These are phyloP conservation scores for Halenospora varia DNA, from an alignment of 495 filamentous ascomycete genomes.

Conservation along the genomic window DNA sequence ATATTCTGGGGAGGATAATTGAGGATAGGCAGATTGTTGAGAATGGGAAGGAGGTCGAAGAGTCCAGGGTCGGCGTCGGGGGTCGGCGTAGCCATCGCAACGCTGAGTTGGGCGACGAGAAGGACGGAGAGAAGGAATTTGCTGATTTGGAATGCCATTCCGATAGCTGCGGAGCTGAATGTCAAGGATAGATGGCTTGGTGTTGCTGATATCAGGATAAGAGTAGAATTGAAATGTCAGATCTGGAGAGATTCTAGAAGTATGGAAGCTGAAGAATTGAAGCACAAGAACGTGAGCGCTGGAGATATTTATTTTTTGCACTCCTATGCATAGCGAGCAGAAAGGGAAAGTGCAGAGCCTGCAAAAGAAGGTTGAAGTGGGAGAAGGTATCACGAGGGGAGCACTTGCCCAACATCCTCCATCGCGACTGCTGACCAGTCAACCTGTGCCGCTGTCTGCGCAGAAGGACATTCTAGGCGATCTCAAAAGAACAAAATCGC, in stretches of 20 bases:
- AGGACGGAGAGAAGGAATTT: not conserved
- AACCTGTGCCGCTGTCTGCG: not conserved
- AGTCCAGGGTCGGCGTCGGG: not conserved
- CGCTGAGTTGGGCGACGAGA: not conserved
- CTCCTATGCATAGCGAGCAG: not conserved
- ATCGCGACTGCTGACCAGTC: not conserved
- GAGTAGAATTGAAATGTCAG: too few relatives aligned
- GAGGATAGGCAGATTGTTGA: conserved; percentile 4
- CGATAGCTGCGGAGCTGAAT: not conserved
- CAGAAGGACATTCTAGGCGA: not conserved
- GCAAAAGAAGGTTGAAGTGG: not conserved
- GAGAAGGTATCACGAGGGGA: not conserved
- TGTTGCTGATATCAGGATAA: too few relatives aligned
- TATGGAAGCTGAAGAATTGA: not conserved
- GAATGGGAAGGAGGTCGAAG: not conserved
- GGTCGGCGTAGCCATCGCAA: too few relatives aligned
- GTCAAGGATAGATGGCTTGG: not conserved
- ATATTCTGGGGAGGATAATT: conserved; percentile 12
- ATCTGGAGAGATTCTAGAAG: not conserved
- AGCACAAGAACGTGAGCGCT: not conserved
- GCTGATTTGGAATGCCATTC: not conserved
- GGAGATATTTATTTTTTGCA: not conserved
- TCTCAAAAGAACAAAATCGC: not conserved
- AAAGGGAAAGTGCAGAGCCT: too few relatives aligned
- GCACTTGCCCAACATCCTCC: not conserved